Percentiles rank a stretch among this genome's conserved stretches.
These are phyloP conservation scores for Geosmithia putterillii DNA, from an alignment of 2,329 filamentous ascomycete species.

Conservation along the genomic window DNA sequence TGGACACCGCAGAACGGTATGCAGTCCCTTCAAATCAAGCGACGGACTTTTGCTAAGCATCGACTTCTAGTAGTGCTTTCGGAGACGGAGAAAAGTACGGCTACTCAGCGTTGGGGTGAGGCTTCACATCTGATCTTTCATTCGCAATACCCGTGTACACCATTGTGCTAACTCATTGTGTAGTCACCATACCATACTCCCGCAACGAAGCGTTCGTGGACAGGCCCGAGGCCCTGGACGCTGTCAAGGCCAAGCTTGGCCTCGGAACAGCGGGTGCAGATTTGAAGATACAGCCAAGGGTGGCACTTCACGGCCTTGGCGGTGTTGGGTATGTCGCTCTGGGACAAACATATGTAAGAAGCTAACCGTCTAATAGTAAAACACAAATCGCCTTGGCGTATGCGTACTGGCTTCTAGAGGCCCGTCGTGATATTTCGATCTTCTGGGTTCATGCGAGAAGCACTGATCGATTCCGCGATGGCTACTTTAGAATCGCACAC, in stretches of 20 bases:
- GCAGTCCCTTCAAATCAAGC: neutral
- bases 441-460: conserved; percentile 20
- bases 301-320: neutral
- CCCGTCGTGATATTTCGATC: conserved; percentile 11
- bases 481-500: neutral
- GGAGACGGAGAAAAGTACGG: neutral
- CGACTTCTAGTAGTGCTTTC: no score
- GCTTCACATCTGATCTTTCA: neutral
- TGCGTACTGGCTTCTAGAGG: conserved; percentile 8
- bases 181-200: neutral
- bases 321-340: conserved; percentile 2
- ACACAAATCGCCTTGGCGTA: conserved; percentile 21
- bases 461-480: neutral
- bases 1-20: neutral
- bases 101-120: neutral
- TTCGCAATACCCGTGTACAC: neutral
- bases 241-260: neutral
- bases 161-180: neutral
- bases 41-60: no score
- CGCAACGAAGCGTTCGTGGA: neutral
- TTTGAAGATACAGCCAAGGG: neutral
- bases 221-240: neutral
- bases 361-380: conserved; percentile 16
- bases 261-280: neutral
- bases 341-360: no score